Conservation (phyloP, 208 protist species). For the Acanthamoeba royreba region DNA sequence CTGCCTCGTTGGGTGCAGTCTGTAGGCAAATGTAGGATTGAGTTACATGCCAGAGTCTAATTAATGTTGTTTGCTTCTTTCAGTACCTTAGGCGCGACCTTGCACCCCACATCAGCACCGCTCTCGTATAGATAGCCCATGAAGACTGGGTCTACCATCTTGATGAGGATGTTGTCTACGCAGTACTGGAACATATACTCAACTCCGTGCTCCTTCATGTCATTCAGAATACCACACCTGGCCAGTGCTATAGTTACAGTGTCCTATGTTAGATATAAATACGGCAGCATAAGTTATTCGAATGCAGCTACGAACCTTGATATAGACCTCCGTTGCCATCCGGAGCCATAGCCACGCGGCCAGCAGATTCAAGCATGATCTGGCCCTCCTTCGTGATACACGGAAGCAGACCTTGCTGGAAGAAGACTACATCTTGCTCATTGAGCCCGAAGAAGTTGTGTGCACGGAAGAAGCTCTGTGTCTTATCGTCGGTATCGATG, state of each 20-base stretch:
- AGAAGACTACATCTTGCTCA: conserved; percentile 90
- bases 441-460: conserved; percentile 93
- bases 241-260: conserved; percentile 62
- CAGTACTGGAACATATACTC: conserved; percentile 91
- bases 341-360: conserved; percentile 85
- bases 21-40: not conserved
- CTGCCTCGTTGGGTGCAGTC: conserved; percentile 69
- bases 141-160: conserved; percentile 92
- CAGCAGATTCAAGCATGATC: conserved; percentile 85
- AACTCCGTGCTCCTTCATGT: conserved; percentile 86
- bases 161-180: conserved; percentile 96
- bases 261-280: not conserved
- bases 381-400: conserved; percentile 92
- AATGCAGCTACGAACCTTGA: conserved; percentile 45
- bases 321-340: conserved; percentile 97
- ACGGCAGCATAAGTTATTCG: not conserved
- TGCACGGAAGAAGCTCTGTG: conserved; percentile 88
- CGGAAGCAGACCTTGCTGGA: conserved; percentile 87
- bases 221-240: conserved; percentile 75
- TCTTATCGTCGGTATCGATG: conserved; percentile 89
- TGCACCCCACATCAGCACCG: conserved; percentile 87
- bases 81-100: conserved; percentile 87
- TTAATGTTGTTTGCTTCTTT: conserved; percentile 47
- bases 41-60: not conserved
- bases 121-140: conserved; percentile 86